phyloP scores from a whole-genome alignment of 139 green algal species.

The Coccomyxa sp. region DNA sequence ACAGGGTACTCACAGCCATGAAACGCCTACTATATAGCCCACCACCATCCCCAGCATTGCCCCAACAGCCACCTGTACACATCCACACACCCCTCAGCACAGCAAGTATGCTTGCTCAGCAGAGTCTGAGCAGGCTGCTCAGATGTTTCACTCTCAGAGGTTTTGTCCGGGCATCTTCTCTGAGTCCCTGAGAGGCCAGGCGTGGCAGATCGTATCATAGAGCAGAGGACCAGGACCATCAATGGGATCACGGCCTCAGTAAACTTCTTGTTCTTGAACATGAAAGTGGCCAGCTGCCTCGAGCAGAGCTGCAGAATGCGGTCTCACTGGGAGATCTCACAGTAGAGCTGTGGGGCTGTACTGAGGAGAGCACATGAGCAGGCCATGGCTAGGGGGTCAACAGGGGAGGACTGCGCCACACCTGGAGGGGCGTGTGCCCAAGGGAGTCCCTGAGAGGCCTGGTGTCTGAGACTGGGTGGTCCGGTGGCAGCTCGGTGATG shows the following conservation, averaged over 20 bases:
- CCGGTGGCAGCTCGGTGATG: constrained; percentile 69
- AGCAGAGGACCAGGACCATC: too few species aligned
- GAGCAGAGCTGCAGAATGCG: not conserved
- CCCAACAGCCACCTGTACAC: constrained; percentile 28
- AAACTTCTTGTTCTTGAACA: not conserved
- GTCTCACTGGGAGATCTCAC: not conserved
- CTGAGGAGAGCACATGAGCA: not conserved
- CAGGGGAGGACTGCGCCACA: constrained; percentile 1
- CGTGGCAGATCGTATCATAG: too few species aligned
- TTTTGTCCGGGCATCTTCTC: too few species aligned
- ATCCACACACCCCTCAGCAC: too few species aligned
- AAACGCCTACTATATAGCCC: constrained; percentile 26
- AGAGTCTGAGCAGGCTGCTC: too few species aligned
- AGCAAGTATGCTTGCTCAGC: too few species aligned
- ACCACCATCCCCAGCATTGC: constrained; percentile 32
- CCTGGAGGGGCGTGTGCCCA: constrained; percentile 77
- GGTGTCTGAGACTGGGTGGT: constrained; percentile 58
- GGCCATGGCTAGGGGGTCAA: not conserved
- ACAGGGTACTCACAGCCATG: not conserved
- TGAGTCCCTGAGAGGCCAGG: too few species aligned
- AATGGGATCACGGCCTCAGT: not conserved
- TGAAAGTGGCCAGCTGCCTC: not conserved
- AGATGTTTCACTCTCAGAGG: too few species aligned
- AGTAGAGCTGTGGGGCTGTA: not conserved
- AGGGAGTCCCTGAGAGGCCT: constrained; percentile 62